Percentiles rank a stretch among this genome's conserved stretches.
These are phyloP conservation scores for Pulveroboletus sp. DNA, from an alignment of 768 basidiomycete species.

Conservation along the genomic window DNA sequence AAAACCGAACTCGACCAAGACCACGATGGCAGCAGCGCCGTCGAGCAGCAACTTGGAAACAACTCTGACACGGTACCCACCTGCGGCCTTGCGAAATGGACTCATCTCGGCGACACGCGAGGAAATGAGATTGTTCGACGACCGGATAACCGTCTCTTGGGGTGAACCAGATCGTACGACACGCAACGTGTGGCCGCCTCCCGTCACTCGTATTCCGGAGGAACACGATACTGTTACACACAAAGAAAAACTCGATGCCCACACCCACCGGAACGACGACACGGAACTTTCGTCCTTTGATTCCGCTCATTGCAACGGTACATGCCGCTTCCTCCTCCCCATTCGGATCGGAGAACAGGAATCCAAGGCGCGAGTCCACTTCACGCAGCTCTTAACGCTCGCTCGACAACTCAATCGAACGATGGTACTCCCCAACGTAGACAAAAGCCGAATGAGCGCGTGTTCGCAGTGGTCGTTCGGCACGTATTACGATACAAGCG, in stretches of 20 bases:
- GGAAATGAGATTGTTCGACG: not conserved
- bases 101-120: not conserved
- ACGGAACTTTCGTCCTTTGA: constrained; percentile 12
- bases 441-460: constrained; percentile 47
- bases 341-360: constrained; percentile 52
- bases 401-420: constrained; percentile 48
- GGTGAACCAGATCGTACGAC: not conserved
- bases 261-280: not conserved
- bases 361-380: constrained; percentile 52
- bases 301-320: constrained; percentile 16
- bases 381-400: constrained; percentile 49
- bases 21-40: not conserved
- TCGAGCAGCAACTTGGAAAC: not conserved
- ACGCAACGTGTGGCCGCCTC: constrained; percentile 28
- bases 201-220: constrained; percentile 34
- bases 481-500: constrained; percentile 44
- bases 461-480: constrained; percentile 48
- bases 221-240: constrained; percentile 1
- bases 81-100: not conserved
- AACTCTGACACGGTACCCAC: not conserved
- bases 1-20: not conserved
- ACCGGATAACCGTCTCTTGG: not conserved
- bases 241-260: not conserved
- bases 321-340: constrained; percentile 47
- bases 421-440: constrained; percentile 58